A percentile compares a stretch with the other conserved stretches of the same genome.
phyloP scores from a whole-genome alignment of 345 rosid genomes.

The Eucalyptus polyanthemos region DNA sequence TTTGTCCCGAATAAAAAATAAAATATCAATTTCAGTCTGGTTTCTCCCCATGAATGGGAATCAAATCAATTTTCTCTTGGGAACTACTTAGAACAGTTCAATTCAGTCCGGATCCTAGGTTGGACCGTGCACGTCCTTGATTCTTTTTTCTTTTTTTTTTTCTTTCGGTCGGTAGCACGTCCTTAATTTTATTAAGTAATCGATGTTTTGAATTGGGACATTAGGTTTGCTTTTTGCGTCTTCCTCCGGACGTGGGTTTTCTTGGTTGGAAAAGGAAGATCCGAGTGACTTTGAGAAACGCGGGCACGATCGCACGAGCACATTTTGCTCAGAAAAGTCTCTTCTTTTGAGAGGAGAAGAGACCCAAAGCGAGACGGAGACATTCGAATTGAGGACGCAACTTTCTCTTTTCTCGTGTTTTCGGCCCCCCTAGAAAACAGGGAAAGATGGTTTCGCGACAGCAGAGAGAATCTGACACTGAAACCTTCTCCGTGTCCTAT shows the following conservation, averaged over 20 bases:
- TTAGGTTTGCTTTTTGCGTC: not conserved
- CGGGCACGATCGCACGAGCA: not conserved
- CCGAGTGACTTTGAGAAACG: not conserved
- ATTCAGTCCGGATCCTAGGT: not conserved
- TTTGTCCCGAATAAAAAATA: not conserved
- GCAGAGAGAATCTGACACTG: not conserved
- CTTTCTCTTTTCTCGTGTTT: not conserved
- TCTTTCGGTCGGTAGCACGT: not conserved
- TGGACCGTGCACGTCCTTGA: not conserved
- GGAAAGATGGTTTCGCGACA: not conserved
- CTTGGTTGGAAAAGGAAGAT: not conserved
- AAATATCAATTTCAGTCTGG: not conserved
- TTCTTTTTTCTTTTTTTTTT: fast-evolving
- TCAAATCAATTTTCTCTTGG: not conserved
- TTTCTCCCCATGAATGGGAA: not conserved
- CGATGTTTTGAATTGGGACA: not conserved
- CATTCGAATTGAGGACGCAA: not conserved
- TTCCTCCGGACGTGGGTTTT: not conserved
- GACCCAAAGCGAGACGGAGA: not conserved
- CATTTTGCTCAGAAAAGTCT: not conserved
- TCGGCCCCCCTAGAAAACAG: not conserved
- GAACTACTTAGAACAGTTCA: not conserved
- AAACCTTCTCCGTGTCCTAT: not conserved
- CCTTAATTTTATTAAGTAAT: not conserved
- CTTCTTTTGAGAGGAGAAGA: not conserved